phyloP scores from a whole-genome alignment of 345 rosid genomes.

The Euphorbia tirucalli region DNA sequence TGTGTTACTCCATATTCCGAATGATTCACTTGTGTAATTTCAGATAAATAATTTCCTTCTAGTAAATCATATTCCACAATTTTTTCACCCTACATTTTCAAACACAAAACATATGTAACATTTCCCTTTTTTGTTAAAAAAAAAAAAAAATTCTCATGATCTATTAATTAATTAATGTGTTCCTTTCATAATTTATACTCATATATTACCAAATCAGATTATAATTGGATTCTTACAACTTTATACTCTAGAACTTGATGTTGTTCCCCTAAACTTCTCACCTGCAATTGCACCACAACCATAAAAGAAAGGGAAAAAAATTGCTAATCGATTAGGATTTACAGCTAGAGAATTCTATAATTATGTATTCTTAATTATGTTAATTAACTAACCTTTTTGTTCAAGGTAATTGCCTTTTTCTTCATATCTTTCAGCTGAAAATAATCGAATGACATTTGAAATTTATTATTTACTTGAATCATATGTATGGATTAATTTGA shows the following conservation, averaged over 20 bases:
- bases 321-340: too few species aligned
- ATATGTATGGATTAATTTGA: too few species aligned
- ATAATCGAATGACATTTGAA: background rate
- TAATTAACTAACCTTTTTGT: background rate
- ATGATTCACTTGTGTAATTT: background rate
- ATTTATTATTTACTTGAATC: too few species aligned
- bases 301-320: too few species aligned
- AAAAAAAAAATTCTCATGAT: too few species aligned
- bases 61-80: background rate
- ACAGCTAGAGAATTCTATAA: too few species aligned
- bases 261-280: background rate
- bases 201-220: too few species aligned
- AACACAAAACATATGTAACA: background rate
- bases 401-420: background rate
- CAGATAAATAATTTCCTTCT: background rate
- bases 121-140: too few species aligned
- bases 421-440: background rate
- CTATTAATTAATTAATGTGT: too few species aligned
- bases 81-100: background rate
- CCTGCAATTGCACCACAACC: background rate
- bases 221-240: background rate
- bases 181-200: too few species aligned
- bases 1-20: background rate
- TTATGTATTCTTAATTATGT: too few species aligned
- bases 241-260: background rate